Evolutionary conservation across 2,329 filamentous ascomycete genomes (phyloP), one percentile per base, ranked within the genome.

Genomic region (Ceratocystis cubensis): DNA sequence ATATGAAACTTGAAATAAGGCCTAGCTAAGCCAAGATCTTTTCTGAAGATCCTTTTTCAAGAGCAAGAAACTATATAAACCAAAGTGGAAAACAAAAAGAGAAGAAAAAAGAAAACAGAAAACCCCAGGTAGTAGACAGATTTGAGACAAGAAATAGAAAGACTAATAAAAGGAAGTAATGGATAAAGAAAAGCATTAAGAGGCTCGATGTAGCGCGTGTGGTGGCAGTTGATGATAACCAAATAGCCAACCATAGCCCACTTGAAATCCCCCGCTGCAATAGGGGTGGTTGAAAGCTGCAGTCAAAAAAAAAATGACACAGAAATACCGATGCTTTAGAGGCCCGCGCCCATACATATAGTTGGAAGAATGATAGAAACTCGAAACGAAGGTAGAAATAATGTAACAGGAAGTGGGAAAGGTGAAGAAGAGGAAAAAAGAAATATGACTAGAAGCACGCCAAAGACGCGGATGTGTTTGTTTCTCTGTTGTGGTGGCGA

Each of bases 331-430:
- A 59, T 59, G 61, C 44, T 48, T 63, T 63, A 53, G 44, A 63
- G 61, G 28, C 44, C 25, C 20, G 20, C 61, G 44, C 61, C 46
- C 13, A 28, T 50, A 63, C 45, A 63, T n/a, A 48, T 48, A 50
- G 61, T 50, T 63, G 44, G 61, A 63, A 33, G 56, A 59, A 63
- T 46, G 44, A 63, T 63, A 63, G 44, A 48, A n/a, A 63, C 61
- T 63, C 22, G 41, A 50, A 63, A 63, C 44, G 61, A 63, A 63
- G 61, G 61, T 63, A 37, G 61, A 63, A 63, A 63, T 63, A 50
- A 63, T 63, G 61, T 56, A 46, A 48, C 61, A 63, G 61, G 61
- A 63, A 63, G 25, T 48, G 44, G 41, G 15, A 30, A 59, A 37
- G 6, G 45, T 61, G 45, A 66, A 59, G 33, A 30, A 45, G 61